Base-by-base conservation (phyloP, 2,329 filamentous ascomycete species). In the Fusarium nematophilum region DNA sequence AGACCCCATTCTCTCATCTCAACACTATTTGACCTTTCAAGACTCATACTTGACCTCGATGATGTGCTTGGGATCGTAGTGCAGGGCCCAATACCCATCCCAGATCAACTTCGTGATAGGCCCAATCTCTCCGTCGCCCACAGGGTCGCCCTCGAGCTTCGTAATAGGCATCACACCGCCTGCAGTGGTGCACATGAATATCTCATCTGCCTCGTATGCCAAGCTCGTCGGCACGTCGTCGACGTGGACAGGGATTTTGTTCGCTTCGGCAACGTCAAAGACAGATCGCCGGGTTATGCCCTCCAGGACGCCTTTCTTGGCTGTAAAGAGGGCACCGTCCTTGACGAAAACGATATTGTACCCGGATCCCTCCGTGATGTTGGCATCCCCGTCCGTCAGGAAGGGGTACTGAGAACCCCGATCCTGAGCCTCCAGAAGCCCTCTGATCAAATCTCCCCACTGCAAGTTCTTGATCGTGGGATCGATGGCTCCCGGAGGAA, bases 91-190 rank as follows among this genome's bases (percentile, higher is more conserved):
- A 60, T 84, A 83, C 2, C 60, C 68, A 69, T 83, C 80, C 80
- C 81, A 83, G 17, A 83, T 82, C 44, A 65, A 72, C 67, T 70
- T 75, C 1, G 81, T 83, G 10, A 83, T 66, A 2, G 76, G 72
- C 0, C 81, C 81, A 21, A 82, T 50, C 61, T 76, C 73, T 1
- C 80, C 81, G 48, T 71, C 71, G 3, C 72, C 73, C 0, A 83
- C 69, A 0, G 73, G 71, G 45, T 73, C 59, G 0, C 75, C 80
- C 62, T 84, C 81, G 3, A 83, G 67, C 0, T 47, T 55, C 0
- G 79, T 81, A 21, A 84, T 81, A 1, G 81, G 81, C 81, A 83
- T 83, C 14, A 83, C 75, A 0, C 81, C 81, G 1, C 81, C 81
- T 0, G 81, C 81, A 11, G 81, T 83, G 0, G 81, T 83, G 55